Base-by-base conservation (phyloP, 2,329 filamentous ascomycete genomes). In the Metarhizium rileyi region DNA sequence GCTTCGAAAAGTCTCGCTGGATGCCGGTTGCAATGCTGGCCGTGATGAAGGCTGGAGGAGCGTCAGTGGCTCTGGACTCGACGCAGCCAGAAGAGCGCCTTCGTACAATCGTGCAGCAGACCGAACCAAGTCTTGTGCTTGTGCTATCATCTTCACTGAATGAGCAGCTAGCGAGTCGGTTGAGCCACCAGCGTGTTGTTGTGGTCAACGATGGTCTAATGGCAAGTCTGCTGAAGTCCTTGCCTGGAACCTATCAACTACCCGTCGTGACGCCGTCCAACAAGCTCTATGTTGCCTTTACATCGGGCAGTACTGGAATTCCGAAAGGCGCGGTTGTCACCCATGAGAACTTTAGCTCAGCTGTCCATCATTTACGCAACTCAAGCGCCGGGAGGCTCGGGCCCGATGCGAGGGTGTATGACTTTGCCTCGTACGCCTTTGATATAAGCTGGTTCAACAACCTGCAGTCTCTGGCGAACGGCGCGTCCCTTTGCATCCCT, bases 1-100 rank as follows among this genome's bases (percentile, higher is more conserved):
- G 50, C 33, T 61, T 62, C 18, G 54, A 61, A 27, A 62, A 62
- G 47, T 58, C 58, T 4, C 50, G 52, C 20, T 61, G 57, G 57
- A 53, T 54, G 25, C 47, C 56, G 0, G 56, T 61, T 3, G 53
- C 60, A 0, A 55, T 56, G 28, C 50, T 62, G 10, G 58, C 53
- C 6, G 52, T 57, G 18, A 51, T 60, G 44, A 60, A 58, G 26
- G 53, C 56, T 12, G 60, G 60, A 16, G 58, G 50, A 4, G 56
- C 57, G 1, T 57, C 35, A 12, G 59, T 65, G 0, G 60, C 30
- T 16, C 10, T 33, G 30, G 30, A 33, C 30, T 61, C 40, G 16
- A 22, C 40, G 14, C 40, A 42, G 7, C 40, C 40, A 16, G 23
- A 42, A 20, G 18, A 22, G 40, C 40, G 18, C 8, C 40, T 42